Conservation (phyloP, 2,329 filamentous ascomycete species). For the Sporothrix protearum region DNA sequence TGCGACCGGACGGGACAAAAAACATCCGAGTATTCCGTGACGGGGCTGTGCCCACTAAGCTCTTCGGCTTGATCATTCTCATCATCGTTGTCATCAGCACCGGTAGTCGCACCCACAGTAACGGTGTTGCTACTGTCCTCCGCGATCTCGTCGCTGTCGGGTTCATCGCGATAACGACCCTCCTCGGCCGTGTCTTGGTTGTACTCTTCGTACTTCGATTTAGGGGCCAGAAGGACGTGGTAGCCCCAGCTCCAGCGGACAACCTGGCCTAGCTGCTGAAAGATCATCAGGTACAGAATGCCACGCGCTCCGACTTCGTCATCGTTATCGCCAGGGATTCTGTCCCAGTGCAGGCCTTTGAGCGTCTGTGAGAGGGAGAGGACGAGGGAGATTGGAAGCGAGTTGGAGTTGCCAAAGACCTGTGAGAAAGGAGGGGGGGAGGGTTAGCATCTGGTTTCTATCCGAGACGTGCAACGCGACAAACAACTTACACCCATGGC, state of each 20-base stretch:
- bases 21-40: constrained; percentile 44
- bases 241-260: constrained; percentile 99
- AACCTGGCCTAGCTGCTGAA: constrained; percentile 93
- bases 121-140: constrained; percentile 46
- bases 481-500: constrained; percentile 68
- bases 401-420: constrained; percentile 98
- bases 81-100: neutral
- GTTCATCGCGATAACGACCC: constrained; percentile 56
- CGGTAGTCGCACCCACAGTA: constrained; percentile 34
- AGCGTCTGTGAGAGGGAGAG: constrained; percentile 91
- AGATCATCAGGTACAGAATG: constrained; percentile 92
- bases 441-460: neutral
- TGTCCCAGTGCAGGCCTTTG: constrained; percentile 88
- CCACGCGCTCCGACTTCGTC: constrained; percentile 90
- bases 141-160: constrained; percentile 40
- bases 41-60: constrained; percentile 34
- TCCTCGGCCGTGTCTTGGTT: constrained; percentile 52
- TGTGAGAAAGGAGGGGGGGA: constrained; percentile 32
- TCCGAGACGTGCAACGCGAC: neutral
- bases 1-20: constrained; percentile 57
- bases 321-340: constrained; percentile 86
- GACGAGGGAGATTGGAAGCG: constrained; percentile 91
- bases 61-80: constrained; percentile 40
- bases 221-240: constrained; percentile 85
- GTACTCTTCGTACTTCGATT: constrained; percentile 67